These are phyloP conservation scores for Cucumis sativus DNA, from an alignment of 306 rosid species.

Conservation along the genomic window DNA sequence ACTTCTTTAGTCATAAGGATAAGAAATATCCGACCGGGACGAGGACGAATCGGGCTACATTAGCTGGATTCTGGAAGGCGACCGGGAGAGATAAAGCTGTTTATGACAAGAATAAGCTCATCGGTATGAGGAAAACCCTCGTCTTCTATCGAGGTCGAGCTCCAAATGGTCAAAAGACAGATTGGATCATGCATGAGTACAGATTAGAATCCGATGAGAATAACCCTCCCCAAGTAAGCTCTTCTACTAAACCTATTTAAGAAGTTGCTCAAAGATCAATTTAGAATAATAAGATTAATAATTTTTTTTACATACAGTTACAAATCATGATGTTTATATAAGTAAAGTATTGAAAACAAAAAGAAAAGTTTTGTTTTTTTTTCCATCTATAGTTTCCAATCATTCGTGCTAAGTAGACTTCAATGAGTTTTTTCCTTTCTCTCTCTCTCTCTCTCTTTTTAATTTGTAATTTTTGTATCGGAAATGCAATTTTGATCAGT, in stretches of 20 bases:
- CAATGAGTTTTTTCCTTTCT: not conserved
- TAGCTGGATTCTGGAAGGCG: conserved; percentile 95
- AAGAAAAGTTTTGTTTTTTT: not conserved
- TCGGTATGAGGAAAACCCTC: conserved; percentile 94
- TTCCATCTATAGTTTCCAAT: not conserved
- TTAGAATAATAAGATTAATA: not conserved
- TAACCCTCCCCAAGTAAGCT: conserved; percentile 80
- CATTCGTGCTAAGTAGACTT: not conserved
- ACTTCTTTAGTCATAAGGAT: conserved; percentile 90
- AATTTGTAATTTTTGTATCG: not conserved
- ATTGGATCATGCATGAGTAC: conserved; percentile 97
- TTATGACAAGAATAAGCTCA: conserved; percentile 51
- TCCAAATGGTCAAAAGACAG: conserved; percentile 83
- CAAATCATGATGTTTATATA: not conserved
- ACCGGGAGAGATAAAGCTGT: conserved; percentile 93
- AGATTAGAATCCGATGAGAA: conserved; percentile 69
- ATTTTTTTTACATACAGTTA: not conserved
- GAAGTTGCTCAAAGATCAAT: not conserved
- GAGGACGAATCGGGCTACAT: conserved; percentile 83
- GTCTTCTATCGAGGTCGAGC: conserved; percentile 95
- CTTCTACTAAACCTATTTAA: not conserved
- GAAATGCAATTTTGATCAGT: not conserved
- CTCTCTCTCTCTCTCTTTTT: not conserved
- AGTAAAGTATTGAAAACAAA: not conserved
- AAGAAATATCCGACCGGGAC: conserved; percentile 98